phyloP scores from a whole-genome alignment of 208 protist species.

The Histomonas meleagridis region DNA sequence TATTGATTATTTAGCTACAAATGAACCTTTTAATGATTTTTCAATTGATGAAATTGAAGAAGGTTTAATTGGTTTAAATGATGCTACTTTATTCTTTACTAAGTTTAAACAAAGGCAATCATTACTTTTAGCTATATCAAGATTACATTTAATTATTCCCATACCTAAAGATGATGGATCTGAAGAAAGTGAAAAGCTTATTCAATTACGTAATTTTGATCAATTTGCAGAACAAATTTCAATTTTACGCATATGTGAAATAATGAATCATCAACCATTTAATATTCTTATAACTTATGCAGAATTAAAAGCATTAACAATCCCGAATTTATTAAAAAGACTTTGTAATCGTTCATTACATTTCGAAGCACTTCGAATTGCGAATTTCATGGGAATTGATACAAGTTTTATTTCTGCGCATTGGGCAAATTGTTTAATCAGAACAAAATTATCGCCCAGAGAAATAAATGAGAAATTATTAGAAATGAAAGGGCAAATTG shows the following conservation, averaged over 20 bases:
- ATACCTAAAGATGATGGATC: conserved; percentile 29
- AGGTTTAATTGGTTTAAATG: neutral
- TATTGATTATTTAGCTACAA: neutral
- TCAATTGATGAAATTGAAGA: neutral
- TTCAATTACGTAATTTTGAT: neutral
- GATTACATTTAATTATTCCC: neutral
- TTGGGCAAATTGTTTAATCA: conserved; percentile 1
- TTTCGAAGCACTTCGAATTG: conserved; percentile 1
- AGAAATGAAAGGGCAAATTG: too few species aligned
- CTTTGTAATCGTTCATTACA: neutral
- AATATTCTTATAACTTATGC: neutral
- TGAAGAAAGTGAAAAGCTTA: neutral
- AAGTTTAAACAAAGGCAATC: neutral
- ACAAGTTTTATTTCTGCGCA: neutral
- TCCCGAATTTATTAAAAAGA: neutral
- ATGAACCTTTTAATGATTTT: neutral
- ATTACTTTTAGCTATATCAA: neutral
- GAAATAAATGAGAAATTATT: neutral
- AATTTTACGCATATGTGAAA: neutral
- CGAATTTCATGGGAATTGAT: neutral
- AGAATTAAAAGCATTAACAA: neutral
- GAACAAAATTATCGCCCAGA: neutral
- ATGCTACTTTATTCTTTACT: neutral
- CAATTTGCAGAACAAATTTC: neutral
- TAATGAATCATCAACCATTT: neutral